These are phyloP conservation scores for Domatiomyces catenatus DNA, from an alignment of 2,329 filamentous ascomycete genomes.

Conservation along the genomic window DNA sequence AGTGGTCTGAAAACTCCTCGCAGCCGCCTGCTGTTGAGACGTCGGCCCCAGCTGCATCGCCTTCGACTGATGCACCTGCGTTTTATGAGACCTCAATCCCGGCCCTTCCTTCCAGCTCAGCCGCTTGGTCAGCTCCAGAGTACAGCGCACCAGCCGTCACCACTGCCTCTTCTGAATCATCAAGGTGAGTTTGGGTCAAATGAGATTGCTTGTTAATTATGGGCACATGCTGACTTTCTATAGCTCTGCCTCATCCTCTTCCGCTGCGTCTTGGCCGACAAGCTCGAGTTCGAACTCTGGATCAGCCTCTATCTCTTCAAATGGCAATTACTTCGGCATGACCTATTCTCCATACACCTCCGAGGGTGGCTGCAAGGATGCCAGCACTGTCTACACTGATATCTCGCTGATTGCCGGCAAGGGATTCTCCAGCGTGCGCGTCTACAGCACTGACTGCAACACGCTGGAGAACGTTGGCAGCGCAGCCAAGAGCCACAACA, in stretches of 20 bases:
- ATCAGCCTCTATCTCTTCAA: conserved; percentile 17
- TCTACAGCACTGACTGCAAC: conserved; percentile 87
- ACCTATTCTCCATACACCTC: conserved; percentile 63
- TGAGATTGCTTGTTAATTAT: conserved; percentile 1
- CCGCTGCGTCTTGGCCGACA: conserved; percentile 11
- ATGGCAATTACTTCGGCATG: conserved; percentile 48
- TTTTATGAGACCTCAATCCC: too few relatives aligned
- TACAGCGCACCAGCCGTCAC: conserved; percentile 1
- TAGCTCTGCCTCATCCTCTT: conserved; percentile 6
- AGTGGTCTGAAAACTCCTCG: conserved; percentile 10
- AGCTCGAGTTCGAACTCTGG: conserved; percentile 6
- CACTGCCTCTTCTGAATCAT: conserved; percentile 1
- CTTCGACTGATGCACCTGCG: too few relatives aligned
- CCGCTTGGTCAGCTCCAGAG: conserved; percentile 10
- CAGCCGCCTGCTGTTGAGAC: conserved; percentile 13
- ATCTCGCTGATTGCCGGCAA: conserved; percentile 46
- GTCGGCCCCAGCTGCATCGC: conserved; percentile 10
- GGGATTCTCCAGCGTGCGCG: conserved; percentile 57
- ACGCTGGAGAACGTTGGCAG: conserved; percentile 60
- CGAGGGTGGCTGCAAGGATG: conserved; percentile 46
- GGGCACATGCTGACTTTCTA: not conserved
- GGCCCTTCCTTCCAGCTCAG: conserved; percentile 5
- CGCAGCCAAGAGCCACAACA: conserved; percentile 48
- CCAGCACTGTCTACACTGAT: conserved; percentile 42
- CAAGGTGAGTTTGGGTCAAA: not conserved